Conservation (phyloP, 345 rosid genomes). For the Streptanthus diversifolius region DNA sequence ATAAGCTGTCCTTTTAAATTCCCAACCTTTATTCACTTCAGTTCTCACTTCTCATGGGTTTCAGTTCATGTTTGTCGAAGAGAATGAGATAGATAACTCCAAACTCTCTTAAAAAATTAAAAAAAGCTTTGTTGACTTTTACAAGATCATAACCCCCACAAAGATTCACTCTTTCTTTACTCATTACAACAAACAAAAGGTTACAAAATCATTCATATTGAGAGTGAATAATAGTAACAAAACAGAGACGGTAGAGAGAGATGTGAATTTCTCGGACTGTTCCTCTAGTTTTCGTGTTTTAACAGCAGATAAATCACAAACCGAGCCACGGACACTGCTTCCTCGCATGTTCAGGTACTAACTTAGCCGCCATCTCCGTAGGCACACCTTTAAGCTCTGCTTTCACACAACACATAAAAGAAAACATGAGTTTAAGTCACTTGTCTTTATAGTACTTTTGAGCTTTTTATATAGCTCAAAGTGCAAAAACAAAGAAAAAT, state of each 20-base stretch:
- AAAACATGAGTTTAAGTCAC: neutral
- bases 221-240: slow-evolving; percentile 9
- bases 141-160: slow-evolving; percentile 24
- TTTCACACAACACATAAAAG: slow-evolving; percentile 3
- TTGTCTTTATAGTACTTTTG: neutral
- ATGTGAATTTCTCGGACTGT: slow-evolving; percentile 5
- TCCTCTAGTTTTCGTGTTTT: slow-evolving; percentile 23
- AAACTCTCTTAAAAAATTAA: slow-evolving; percentile 6
- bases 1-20: neutral
- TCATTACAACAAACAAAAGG: slow-evolving; percentile 13
- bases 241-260: neutral
- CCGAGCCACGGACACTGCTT: slow-evolving; percentile 45
- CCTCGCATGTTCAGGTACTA: slow-evolving; percentile 48
- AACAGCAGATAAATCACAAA: slow-evolving; percentile 28
- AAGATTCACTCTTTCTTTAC: slow-evolving; percentile 27
- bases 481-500: neutral
- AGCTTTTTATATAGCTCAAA: neutral
- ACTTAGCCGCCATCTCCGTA: slow-evolving; percentile 38
- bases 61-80: neutral
- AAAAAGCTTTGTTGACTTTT: slow-evolving; percentile 8
- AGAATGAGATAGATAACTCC: slow-evolving; percentile 9
- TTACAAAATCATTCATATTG: slow-evolving; percentile 15
- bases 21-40: neutral
- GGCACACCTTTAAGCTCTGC: slow-evolving; percentile 77
- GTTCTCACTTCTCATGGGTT: neutral